phyloP scores from a whole-genome alignment of 1,284 basidiomycete genomes.

The Laetiporus sulphureus region DNA sequence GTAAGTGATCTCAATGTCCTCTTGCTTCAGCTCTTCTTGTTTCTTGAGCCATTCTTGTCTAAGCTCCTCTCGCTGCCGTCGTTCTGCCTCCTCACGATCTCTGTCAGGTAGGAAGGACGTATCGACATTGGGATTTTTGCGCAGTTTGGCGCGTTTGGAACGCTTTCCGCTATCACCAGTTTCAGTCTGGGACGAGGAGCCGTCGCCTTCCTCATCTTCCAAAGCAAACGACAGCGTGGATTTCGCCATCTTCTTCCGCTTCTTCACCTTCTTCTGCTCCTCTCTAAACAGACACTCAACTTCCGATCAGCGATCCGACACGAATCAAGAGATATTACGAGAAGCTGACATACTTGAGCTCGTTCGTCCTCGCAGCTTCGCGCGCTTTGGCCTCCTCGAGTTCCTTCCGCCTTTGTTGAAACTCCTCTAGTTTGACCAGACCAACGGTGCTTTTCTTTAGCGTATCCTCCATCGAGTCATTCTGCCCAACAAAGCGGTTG shows the following conservation, averaged over 20 bases:
- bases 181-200: constrained; percentile 32
- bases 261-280: constrained; percentile 83
- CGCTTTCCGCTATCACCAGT: constrained; percentile 36
- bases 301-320: constrained; percentile 52
- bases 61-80: constrained; percentile 82
- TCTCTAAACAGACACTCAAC: constrained; percentile 82
- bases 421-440: constrained; percentile 89
- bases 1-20: constrained; percentile 90
- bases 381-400: constrained; percentile 90
- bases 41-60: constrained; percentile 86
- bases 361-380: constrained; percentile 78
- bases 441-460: constrained; percentile 94
- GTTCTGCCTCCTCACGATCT: constrained; percentile 89
- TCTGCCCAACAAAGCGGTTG: constrained; percentile 89
- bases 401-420: constrained; percentile 82
- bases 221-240: constrained; percentile 86
- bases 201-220: constrained; percentile 62
- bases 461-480: constrained; percentile 92
- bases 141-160: constrained; percentile 70
- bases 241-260: constrained; percentile 80
- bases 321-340: constrained; percentile 12
- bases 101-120: constrained; percentile 98
- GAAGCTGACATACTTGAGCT: constrained; percentile 72
- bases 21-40: constrained; percentile 85
- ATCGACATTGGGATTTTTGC: constrained; percentile 95